Evolutionary conservation across 805 yeast species (phyloP).

Genomic region (Saccharomyces paradoxus): DNA sequence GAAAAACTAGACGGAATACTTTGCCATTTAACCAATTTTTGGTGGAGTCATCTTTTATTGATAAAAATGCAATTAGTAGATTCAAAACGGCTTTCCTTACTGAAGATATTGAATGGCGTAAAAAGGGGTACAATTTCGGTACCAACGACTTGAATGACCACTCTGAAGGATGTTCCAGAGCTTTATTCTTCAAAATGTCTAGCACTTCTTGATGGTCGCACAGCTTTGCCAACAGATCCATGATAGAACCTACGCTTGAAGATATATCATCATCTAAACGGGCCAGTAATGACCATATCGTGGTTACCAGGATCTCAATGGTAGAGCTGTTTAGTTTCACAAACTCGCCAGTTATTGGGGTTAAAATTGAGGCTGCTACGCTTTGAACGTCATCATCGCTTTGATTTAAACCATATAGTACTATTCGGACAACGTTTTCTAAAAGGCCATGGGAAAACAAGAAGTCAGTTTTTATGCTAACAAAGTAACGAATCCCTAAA

Average conservation of each 20-base stretch:
- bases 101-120: constrained; percentile 86
- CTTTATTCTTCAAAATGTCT: constrained; percentile 57
- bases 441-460: constrained; percentile 49
- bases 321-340: constrained; percentile 50
- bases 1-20: constrained; percentile 68
- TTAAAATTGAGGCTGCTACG: constrained; percentile 85
- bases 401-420: constrained; percentile 71
- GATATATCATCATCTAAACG: constrained; percentile 85
- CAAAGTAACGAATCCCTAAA: constrained; percentile 86
- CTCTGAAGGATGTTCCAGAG: constrained; percentile 38
- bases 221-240: constrained; percentile 84
- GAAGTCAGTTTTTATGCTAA: constrained; percentile 79
- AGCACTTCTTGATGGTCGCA: constrained; percentile 77
- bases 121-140: constrained; percentile 87
- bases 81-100: constrained; percentile 84
- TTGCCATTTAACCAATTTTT: constrained; percentile 74
- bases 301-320: constrained; percentile 44
- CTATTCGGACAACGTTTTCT: constrained; percentile 72
- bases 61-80: constrained; percentile 68
- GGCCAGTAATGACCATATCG: constrained; percentile 85
- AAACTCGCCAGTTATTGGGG: constrained; percentile 85
- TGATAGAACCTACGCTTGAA: constrained; percentile 90
- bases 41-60: constrained; percentile 41
- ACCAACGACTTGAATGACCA: constrained; percentile 65
- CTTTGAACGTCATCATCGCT: constrained; percentile 94